These are phyloP conservation scores for Dioscorea dumetorum DNA, from an alignment of 106 monocot species.

Conservation along the genomic window DNA sequence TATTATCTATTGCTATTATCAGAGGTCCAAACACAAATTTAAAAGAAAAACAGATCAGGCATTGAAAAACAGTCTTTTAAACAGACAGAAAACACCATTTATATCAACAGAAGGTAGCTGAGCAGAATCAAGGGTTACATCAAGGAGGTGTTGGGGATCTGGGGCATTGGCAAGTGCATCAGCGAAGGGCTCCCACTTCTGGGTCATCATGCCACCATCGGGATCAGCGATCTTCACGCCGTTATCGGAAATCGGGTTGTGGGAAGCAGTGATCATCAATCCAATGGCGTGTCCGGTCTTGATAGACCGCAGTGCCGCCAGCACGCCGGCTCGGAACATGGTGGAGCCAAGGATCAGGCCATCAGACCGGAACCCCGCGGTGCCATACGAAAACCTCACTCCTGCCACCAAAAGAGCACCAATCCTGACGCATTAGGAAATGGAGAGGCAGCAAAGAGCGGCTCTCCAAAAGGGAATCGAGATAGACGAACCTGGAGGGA, in stretches of 20 bases:
- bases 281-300: conserved; percentile 56
- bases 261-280: conserved; percentile 89
- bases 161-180: conserved; percentile 71
- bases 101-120: neutral
- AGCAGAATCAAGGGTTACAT: conserved; percentile 21
- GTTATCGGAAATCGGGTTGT: conserved; percentile 77
- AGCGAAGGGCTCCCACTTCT: conserved; percentile 88
- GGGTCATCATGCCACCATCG: conserved; percentile 80
- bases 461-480: neutral
- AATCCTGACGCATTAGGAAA: neutral
- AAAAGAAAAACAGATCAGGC: too few species aligned
- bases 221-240: conserved; percentile 91
- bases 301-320: conserved; percentile 79
- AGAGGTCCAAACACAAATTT: too few species aligned
- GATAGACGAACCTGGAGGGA: conserved; percentile 12
- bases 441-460: neutral
- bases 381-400: conserved; percentile 67
- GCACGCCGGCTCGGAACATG: conserved; percentile 60
- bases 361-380: conserved; percentile 76
- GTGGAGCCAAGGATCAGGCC: conserved; percentile 56
- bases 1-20: too few species aligned
- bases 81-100: too few species aligned
- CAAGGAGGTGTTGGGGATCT: conserved; percentile 45
- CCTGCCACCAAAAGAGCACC: conserved; percentile 17
- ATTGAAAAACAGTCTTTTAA: too few species aligned